phyloP scores from a whole-genome alignment of 495 filamentous ascomycete species.

The Penicillium crystallinum region DNA sequence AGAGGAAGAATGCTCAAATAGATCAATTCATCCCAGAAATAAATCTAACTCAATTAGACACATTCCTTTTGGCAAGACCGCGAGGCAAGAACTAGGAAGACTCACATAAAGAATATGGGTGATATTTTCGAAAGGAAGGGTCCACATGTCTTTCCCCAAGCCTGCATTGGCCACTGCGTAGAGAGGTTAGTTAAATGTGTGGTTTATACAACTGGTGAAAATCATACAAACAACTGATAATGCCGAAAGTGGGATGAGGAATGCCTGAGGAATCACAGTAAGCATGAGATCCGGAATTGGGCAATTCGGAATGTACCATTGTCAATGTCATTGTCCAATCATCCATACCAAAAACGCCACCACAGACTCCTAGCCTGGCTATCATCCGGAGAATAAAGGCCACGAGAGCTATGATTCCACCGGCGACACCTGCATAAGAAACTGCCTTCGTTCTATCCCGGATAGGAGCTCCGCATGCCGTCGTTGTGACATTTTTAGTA shows the following conservation, averaged over 20 bases:
- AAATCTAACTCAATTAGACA: constrained; percentile 11
- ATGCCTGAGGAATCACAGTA: constrained; percentile 7
- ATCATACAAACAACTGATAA: constrained; percentile 25
- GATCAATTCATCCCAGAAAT: constrained; percentile 31
- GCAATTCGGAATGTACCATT: constrained; percentile 14
- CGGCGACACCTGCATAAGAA: constrained; percentile 19
- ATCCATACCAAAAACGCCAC: constrained; percentile 26
- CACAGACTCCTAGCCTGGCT: constrained; percentile 21
- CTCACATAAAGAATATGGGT: constrained; percentile 33
- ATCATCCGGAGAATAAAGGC: constrained; percentile 26
- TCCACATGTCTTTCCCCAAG: constrained; percentile 44
- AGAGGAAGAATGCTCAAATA: constrained; percentile 31
- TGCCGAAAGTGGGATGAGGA: constrained; percentile 21
- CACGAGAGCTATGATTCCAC: constrained; percentile 21
- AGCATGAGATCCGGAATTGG: background rate
- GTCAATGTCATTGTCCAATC: constrained; percentile 28
- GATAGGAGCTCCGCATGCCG: constrained; percentile 23
- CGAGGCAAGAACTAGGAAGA: background rate
- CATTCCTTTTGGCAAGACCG: background rate
- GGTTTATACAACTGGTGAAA: background rate
- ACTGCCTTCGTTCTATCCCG: constrained; percentile 23
- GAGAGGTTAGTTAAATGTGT: background rate
- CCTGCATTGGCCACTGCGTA: constrained; percentile 33
- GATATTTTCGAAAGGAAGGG: constrained; percentile 41
- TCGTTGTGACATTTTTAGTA: constrained; percentile 31